phyloP scores from a whole-genome alignment of 2,329 filamentous ascomycete genomes.

The Grosmannia huntii region DNA sequence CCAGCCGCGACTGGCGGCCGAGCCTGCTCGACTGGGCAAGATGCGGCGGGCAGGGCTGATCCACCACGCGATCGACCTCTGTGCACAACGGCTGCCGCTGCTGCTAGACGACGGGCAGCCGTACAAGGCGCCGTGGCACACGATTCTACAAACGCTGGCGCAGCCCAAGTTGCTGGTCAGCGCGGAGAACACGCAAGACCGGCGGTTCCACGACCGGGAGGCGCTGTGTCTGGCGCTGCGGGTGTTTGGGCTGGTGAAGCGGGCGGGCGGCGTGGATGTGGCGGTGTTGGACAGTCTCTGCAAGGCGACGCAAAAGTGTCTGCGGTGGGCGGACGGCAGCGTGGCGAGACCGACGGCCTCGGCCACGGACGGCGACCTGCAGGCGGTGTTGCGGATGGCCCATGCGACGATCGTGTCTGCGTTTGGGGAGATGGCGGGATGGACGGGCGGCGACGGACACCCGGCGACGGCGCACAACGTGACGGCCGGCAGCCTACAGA shows the following conservation, averaged over 20 bases:
- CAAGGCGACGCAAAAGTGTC: slow-evolving; percentile 6
- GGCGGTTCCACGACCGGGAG: slow-evolving; percentile 15
- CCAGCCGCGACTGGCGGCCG: slow-evolving; percentile 17
- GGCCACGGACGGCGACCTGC: neutral
- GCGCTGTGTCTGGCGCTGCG: slow-evolving; percentile 21
- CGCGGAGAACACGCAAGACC: slow-evolving; percentile 6
- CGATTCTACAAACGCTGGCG: slow-evolving; percentile 26
- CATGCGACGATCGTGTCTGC: slow-evolving; percentile 9
- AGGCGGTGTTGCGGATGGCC: slow-evolving; percentile 5
- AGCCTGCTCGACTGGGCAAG: slow-evolving; percentile 12
- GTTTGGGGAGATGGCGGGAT: slow-evolving; percentile 14
- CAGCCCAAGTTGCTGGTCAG: slow-evolving; percentile 20
- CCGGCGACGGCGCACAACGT: slow-evolving; percentile 26
- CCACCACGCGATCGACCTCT: slow-evolving; percentile 23
- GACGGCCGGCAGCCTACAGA: slow-evolving; percentile 34
- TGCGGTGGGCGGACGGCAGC: slow-evolving; percentile 5
- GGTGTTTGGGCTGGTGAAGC: slow-evolving; percentile 18
- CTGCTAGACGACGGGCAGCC: slow-evolving; percentile 16
- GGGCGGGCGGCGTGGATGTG: slow-evolving; percentile 19
- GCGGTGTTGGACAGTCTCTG: slow-evolving; percentile 24
- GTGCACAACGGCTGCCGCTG: slow-evolving; percentile 16
- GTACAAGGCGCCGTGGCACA: slow-evolving; percentile 29
- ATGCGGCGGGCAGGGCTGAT: slow-evolving; percentile 13
- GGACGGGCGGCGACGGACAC: neutral
- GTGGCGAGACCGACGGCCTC: no score